Percentiles rank a stretch among this genome's conserved stretches.
Conservation (phyloP, 2,329 filamentous ascomycete species). For the Diaporthe longicolla region DNA sequence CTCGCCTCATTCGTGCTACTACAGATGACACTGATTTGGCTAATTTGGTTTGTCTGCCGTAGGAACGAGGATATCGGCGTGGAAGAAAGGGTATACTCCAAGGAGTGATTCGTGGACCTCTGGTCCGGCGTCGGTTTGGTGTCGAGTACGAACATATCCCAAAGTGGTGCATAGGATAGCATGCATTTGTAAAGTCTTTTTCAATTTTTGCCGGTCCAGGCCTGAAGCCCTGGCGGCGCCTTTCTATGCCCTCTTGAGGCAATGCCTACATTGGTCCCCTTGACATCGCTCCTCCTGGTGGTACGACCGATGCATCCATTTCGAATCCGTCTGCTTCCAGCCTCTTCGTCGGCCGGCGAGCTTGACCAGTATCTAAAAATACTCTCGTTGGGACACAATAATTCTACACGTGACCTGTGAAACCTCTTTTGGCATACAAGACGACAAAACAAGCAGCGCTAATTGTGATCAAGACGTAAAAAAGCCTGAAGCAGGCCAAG, state of each 20-base stretch:
- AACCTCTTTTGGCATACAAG: neutral
- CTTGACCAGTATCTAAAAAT: conserved; percentile 21
- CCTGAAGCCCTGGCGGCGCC: neutral
- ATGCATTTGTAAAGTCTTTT: neutral
- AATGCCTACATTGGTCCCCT: neutral
- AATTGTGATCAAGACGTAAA: neutral
- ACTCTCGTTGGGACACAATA: conserved; percentile 11
- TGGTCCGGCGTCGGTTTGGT: neutral
- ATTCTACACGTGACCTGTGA: conserved; percentile 35
- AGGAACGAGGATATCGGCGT: conserved; percentile 74
- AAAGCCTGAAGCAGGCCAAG: neutral
- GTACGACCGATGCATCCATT: neutral
- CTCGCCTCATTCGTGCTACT: neutral
- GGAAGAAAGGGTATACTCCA: conserved; percentile 58
- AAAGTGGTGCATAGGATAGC: too few relatives aligned
- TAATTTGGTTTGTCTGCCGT: neutral
- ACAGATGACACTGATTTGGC: neutral
- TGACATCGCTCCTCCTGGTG: neutral
- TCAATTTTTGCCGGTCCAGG: neutral
- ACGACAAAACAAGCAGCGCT: conserved; percentile 22
- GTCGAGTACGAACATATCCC: neutral
- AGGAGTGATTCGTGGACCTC: conserved; percentile 46
- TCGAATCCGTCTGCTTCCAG: neutral
- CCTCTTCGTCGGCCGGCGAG: neutral
- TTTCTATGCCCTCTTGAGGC: conserved; percentile 21